Conservation (phyloP, 2,329 filamentous ascomycete genomes). For the Aspergillus neoniger region DNA sequence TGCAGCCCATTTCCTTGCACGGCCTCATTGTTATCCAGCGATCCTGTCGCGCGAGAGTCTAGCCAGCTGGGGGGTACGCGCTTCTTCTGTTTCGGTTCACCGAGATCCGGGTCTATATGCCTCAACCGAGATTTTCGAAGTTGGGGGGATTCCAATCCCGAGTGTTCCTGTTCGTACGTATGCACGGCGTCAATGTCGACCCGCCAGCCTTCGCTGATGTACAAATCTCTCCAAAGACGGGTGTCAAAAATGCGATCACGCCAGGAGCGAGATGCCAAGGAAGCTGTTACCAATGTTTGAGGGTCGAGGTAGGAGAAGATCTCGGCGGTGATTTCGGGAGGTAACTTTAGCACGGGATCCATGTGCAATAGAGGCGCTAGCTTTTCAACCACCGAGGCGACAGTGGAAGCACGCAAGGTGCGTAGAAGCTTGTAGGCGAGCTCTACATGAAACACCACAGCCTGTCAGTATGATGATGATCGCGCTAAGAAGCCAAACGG, state of each 20-base stretch:
- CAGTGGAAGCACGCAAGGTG: constrained; percentile 74
- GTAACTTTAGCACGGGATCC: constrained; percentile 83
- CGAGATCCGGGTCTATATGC: constrained; percentile 50
- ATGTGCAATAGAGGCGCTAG: constrained; percentile 85
- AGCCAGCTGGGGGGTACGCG: constrained; percentile 50
- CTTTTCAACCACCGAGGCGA: constrained; percentile 77
- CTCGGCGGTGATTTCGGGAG: constrained; percentile 86
- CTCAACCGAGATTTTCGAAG: constrained; percentile 51
- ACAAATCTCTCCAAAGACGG: constrained; percentile 82
- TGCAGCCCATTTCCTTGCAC: constrained; percentile 9
- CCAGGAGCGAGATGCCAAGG: constrained; percentile 79
- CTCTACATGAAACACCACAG: constrained; percentile 55
- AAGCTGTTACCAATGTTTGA: constrained; percentile 74
- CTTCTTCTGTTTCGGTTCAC: constrained; percentile 56
- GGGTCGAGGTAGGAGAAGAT: constrained; percentile 86
- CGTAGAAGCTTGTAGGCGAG: constrained; percentile 77
- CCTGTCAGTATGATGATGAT: constrained; percentile 18
- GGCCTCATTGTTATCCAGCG: constrained; percentile 6
- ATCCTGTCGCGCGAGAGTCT: constrained; percentile 40
- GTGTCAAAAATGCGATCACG: constrained; percentile 77
- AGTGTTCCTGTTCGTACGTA: constrained; percentile 62
- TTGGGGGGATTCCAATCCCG: constrained; percentile 38
- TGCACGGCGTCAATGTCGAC: constrained; percentile 66
- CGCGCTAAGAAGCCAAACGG: not conserved
- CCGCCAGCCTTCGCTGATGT: constrained; percentile 83